phyloP scores from a whole-genome alignment of 2,329 filamentous ascomycete genomes.

The Periconia sp. region DNA sequence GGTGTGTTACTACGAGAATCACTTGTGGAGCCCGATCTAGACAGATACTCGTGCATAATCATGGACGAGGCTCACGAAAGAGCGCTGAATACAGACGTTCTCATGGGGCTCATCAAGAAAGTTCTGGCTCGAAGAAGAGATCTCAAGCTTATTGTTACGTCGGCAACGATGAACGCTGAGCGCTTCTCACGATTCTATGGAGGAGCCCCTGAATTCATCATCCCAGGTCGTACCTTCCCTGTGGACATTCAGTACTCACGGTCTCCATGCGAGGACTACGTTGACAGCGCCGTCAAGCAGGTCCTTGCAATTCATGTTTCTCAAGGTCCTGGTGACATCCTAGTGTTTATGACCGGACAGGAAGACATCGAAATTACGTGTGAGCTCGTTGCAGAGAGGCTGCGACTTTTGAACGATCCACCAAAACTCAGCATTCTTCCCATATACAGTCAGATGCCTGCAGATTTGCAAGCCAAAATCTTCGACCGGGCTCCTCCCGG shows the following conservation, averaged over 20 bases:
- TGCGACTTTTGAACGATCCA: conserved; percentile 89
- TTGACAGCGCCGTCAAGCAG: conserved; percentile 95
- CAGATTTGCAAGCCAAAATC: conserved; percentile 95
- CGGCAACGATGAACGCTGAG: conserved; percentile 97
- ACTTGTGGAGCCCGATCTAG: conserved; percentile 87
- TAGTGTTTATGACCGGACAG: conserved; percentile 99
- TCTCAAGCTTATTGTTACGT: conserved; percentile 95
- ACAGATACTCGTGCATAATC: conserved; percentile 97
- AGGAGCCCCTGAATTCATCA: conserved; percentile 93
- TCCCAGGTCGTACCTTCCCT: conserved; percentile 94
- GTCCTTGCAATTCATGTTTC: conserved; percentile 95
- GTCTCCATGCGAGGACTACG: conserved; percentile 95
- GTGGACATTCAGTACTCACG: conserved; percentile 96
- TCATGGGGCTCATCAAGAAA: conserved; percentile 98
- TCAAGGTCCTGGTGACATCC: conserved; percentile 88
- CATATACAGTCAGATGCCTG: conserved; percentile 99
- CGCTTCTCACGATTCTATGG: conserved; percentile 96
- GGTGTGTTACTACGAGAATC: conserved; percentile 93
- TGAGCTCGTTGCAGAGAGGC: conserved; percentile 84
- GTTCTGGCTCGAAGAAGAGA: conserved; percentile 88
- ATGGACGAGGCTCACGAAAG: conserved; percentile 99
- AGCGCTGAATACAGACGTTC: conserved; percentile 92
- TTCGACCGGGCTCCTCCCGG: conserved; percentile 91
- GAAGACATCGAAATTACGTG: conserved; percentile 98
- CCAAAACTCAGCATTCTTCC: conserved; percentile 93